Conservation (phyloP, 768 basidiomycete species). For the Lactifluus piperatus region DNA sequence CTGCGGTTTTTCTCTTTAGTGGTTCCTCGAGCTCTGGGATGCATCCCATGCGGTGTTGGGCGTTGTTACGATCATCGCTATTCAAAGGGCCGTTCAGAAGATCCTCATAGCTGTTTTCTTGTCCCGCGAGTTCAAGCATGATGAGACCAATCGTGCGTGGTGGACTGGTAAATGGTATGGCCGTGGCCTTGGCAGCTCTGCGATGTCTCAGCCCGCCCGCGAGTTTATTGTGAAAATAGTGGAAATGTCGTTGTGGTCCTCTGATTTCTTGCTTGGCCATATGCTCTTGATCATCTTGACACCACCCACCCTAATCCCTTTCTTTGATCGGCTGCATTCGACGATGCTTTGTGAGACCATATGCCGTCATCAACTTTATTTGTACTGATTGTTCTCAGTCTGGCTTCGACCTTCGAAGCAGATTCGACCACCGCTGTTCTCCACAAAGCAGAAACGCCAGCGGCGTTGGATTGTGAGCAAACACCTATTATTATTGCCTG, state of each 20-base stretch:
- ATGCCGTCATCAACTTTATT: neutral
- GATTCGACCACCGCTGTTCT: conserved; percentile 88
- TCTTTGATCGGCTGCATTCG: conserved; percentile 85
- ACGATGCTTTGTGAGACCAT: conserved; percentile 40
- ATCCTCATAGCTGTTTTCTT: conserved; percentile 89
- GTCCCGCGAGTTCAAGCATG: conserved; percentile 97
- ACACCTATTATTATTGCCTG: neutral
- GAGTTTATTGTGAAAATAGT: conserved; percentile 98
- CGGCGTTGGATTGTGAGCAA: conserved; percentile 77
- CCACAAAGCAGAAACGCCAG: conserved; percentile 87
- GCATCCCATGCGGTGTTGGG: conserved; percentile 90
- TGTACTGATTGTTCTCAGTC: conserved; percentile 38
- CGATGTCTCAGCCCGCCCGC: conserved; percentile 95
- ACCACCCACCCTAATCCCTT: conserved; percentile 82
- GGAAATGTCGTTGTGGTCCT: conserved; percentile 91
- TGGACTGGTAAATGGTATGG: conserved; percentile 99
- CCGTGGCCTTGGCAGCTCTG: conserved; percentile 80
- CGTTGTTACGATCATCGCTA: conserved; percentile 81
- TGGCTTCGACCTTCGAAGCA: conserved; percentile 95
- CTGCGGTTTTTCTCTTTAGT: conserved; percentile 44
- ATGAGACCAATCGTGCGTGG: conserved; percentile 98
- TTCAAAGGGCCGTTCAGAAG: conserved; percentile 92
- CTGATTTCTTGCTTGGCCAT: conserved; percentile 84
- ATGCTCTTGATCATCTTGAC: conserved; percentile 86
- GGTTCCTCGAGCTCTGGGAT: conserved; percentile 93